Conservation (phyloP, 2,329 filamentous ascomycete species). For the Conoideocrella luteorostrata region DNA sequence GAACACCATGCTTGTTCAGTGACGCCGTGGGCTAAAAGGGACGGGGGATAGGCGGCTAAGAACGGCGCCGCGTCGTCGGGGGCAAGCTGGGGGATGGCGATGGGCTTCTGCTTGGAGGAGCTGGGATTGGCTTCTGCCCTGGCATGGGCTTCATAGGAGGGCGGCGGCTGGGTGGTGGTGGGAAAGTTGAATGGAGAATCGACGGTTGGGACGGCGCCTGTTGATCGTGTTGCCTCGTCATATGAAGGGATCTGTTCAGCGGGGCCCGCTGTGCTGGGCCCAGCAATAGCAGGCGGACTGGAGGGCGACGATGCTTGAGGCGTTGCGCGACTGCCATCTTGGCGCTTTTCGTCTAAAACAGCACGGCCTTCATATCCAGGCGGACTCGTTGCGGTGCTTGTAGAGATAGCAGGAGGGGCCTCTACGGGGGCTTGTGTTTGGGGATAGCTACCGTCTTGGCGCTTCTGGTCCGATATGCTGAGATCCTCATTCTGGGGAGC, state of each 20-base stretch:
- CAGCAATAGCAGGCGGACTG: background rate
- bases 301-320: background rate
- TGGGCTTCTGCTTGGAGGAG: slow-evolving; percentile 17
- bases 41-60: slow-evolving; percentile 30
- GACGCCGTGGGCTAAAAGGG: slow-evolving; percentile 32
- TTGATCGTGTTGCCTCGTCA: slow-evolving; percentile 1
- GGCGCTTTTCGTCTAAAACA: slow-evolving; percentile 2
- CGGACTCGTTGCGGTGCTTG: background rate
- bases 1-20: slow-evolving; percentile 27
- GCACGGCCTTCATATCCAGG: background rate
- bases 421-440: too few species aligned
- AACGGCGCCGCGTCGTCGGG: slow-evolving; percentile 31
- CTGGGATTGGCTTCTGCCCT: slow-evolving; percentile 2
- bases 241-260: slow-evolving; percentile 9
- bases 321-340: background rate
- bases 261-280: background rate
- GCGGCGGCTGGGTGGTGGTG: slow-evolving; percentile 17
- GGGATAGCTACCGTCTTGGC: background rate
- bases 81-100: slow-evolving; percentile 34
- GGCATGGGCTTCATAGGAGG: slow-evolving; percentile 19
- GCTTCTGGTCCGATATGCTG: background rate
- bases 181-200: slow-evolving; percentile 34
- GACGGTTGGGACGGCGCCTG: slow-evolving; percentile 9
- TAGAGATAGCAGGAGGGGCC: too few species aligned
- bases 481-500: too few species aligned